Percentiles rank a stretch among this genome's conserved stretches.
Evolutionary conservation across 768 basidiomycete species (phyloP).

Genomic region (Sarcomyxa edulis): DNA sequence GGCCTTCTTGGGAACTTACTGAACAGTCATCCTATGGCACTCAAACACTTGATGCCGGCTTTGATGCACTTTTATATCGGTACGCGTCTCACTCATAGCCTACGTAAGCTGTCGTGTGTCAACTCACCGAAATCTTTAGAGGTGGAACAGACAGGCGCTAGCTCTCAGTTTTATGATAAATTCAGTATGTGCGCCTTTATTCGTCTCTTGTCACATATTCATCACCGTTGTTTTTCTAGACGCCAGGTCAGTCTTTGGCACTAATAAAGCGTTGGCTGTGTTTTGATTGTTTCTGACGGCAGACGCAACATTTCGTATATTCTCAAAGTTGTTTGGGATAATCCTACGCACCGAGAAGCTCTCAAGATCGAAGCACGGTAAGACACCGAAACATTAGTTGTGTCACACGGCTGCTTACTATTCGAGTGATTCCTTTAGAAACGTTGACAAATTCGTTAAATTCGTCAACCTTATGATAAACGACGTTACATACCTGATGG

Average conservation of each 20-base stretch:
- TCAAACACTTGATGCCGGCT: conserved; percentile 86
- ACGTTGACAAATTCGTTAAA: conserved; percentile 89
- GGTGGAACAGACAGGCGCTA: conserved; percentile 96
- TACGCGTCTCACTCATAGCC: conserved; percentile 31
- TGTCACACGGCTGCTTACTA: conserved; percentile 15
- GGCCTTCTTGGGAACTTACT: conserved; percentile 81
- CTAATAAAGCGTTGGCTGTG: conserved; percentile 2
- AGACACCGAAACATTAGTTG: too few relatives aligned
- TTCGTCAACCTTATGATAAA: conserved; percentile 99
- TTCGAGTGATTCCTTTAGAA: conserved; percentile 32
- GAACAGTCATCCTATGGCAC: conserved; percentile 78
- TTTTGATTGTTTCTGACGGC: too few relatives aligned
- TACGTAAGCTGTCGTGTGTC: not conserved
- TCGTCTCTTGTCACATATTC: not conserved
- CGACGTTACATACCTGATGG: conserved; percentile 97
- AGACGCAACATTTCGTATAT: conserved; percentile 86
- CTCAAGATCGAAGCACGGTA: conserved; percentile 78
- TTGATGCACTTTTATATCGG: conserved; percentile 95
- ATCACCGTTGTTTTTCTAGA: conserved; percentile 28
- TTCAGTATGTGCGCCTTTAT: conserved; percentile 59
- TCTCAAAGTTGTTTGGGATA: conserved; percentile 88
- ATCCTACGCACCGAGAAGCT: conserved; percentile 82
- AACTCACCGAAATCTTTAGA: conserved; percentile 40
- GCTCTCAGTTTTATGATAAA: conserved; percentile 98
- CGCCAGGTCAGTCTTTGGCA: conserved; percentile 35